Evolutionary conservation across 805 yeast species (phyloP).

Genomic region (Schwanniomyces pseudopolymorphus): DNA sequence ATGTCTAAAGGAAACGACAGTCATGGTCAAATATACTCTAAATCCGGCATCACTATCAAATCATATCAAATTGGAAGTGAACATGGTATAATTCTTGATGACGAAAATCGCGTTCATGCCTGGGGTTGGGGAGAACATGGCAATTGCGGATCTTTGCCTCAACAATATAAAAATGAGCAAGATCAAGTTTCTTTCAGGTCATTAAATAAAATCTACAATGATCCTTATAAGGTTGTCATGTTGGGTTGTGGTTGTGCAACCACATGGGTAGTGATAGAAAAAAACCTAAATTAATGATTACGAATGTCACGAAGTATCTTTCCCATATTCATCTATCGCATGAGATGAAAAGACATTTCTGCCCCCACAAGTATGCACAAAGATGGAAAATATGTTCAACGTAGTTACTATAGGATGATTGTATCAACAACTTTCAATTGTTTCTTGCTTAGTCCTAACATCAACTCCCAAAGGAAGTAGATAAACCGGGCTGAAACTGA

Average conservation of each 20-base stretch:
- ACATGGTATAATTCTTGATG: constrained; percentile 61
- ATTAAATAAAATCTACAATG: constrained; percentile 32
- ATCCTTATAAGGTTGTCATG: constrained; percentile 19
- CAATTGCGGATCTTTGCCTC: constrained; percentile 63
- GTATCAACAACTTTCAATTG: constrained; percentile 46
- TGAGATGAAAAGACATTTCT: constrained; percentile 12
- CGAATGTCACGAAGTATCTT: constrained; percentile 70
- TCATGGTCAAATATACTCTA: constrained; percentile 63
- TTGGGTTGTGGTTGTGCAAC: constrained; percentile 68
- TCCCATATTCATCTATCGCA: constrained; percentile 72
- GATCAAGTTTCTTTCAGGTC: constrained; percentile 36
- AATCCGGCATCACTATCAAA: constrained; percentile 5
- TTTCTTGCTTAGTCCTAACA: neutral
- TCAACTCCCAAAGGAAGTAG: neutral
- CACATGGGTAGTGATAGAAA: constrained; percentile 50
- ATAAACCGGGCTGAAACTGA: constrained; percentile 6
- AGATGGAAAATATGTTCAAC: constrained; percentile 81
- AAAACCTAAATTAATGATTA: neutral
- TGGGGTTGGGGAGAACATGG: constrained; percentile 99
- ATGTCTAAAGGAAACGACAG: constrained; percentile 70
- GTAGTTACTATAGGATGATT: constrained; percentile 62
- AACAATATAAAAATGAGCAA: constrained; percentile 1
- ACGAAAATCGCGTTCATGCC: constrained; percentile 44
- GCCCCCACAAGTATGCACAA: constrained; percentile 34
- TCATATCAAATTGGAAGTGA: constrained; percentile 72